Conservation (phyloP, 225 moss, liverwort and hornwort genomes). For the Anthoceros angustus region DNA sequence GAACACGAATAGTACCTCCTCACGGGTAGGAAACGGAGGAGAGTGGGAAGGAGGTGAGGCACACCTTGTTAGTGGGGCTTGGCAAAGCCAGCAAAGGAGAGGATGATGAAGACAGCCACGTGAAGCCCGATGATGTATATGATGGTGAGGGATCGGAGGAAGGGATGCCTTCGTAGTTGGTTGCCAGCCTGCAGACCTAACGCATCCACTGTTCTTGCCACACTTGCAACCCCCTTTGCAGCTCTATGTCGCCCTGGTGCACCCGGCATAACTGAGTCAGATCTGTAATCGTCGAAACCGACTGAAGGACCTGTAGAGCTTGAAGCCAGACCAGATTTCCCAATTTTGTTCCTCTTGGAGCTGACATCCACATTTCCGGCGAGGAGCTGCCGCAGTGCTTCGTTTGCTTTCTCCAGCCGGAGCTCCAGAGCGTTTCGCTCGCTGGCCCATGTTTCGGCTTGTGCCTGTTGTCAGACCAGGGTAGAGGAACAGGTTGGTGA, state of each 20-base stretch:
- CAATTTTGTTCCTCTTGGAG: slow-evolving; percentile 68
- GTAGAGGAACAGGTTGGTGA: background rate
- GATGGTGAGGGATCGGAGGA: slow-evolving; percentile 58
- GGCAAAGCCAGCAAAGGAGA: slow-evolving; percentile 6
- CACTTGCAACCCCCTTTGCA: slow-evolving; percentile 51
- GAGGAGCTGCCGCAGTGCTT: slow-evolving; percentile 55
- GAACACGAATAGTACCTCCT: too few relatives aligned
- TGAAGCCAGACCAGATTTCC: slow-evolving; percentile 36
- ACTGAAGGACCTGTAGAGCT: slow-evolving; percentile 35
- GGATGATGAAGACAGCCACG: slow-evolving; percentile 50
- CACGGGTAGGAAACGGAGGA: too few relatives aligned
- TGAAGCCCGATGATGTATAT: slow-evolving; percentile 60
- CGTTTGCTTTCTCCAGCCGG: slow-evolving; percentile 61
- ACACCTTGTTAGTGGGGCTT: background rate
- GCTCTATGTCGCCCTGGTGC: slow-evolving; percentile 53
- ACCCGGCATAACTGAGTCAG: slow-evolving; percentile 33
- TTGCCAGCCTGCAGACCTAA: slow-evolving; percentile 64
- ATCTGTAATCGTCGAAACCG: slow-evolving; percentile 24
- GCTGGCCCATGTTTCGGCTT: slow-evolving; percentile 67
- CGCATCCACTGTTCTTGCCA: slow-evolving; percentile 60
- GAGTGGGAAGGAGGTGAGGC: too few relatives aligned
- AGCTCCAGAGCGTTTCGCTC: slow-evolving; percentile 69
- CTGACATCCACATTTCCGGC: slow-evolving; percentile 53
- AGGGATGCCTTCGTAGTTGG: slow-evolving; percentile 54
- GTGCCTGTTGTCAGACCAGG: slow-evolving; percentile 25